A percentile compares a stretch with the other conserved stretches of the same genome.
phyloP scores from a whole-genome alignment of 768 basidiomycete species.

The Termitomyces eurrhizus region DNA sequence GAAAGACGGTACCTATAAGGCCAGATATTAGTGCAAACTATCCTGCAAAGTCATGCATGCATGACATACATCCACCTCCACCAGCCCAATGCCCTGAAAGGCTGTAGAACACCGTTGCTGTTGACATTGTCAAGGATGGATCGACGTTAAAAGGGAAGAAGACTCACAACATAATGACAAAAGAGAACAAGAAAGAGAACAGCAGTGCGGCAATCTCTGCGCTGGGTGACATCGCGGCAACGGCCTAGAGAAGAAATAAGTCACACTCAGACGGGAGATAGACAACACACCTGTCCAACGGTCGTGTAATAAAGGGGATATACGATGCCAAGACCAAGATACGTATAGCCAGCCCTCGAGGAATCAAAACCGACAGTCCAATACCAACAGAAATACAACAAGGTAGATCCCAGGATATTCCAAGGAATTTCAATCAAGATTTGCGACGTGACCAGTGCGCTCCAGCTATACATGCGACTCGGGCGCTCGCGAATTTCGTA shows the following conservation, averaged over 20 bases:
- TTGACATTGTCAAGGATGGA: not conserved
- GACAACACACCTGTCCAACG: slow-evolving; percentile 40
- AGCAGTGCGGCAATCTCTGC: slow-evolving; percentile 51
- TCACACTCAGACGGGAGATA: no score
- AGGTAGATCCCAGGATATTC: slow-evolving; percentile 52
- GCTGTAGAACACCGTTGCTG: slow-evolving; percentile 61
- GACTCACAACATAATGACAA: slow-evolving; percentile 53
- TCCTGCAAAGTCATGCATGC: no score
- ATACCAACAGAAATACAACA: slow-evolving; percentile 68
- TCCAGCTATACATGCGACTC: slow-evolving; percentile 64
- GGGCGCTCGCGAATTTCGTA: slow-evolving; percentile 70
- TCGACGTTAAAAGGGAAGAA: not conserved
- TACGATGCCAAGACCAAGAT: slow-evolving; percentile 47
- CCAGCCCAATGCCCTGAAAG: slow-evolving; percentile 53
- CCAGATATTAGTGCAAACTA: no score
- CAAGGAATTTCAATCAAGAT: slow-evolving; percentile 57
- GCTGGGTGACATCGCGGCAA: slow-evolving; percentile 55
- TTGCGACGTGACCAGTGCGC: slow-evolving; percentile 50
- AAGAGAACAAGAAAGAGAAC: slow-evolving; percentile 51
- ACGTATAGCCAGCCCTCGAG: slow-evolving; percentile 56
- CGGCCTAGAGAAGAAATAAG: slow-evolving; percentile 38
- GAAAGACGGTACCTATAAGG: slow-evolving; percentile 33
- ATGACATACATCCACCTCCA: slow-evolving; percentile 60
- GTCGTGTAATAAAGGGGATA: slow-evolving; percentile 61
- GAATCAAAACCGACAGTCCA: slow-evolving; percentile 62